phyloP scores from a whole-genome alignment of 192 early-diverging fungal genomes.

The Lunasporangiospora selenospora region DNA sequence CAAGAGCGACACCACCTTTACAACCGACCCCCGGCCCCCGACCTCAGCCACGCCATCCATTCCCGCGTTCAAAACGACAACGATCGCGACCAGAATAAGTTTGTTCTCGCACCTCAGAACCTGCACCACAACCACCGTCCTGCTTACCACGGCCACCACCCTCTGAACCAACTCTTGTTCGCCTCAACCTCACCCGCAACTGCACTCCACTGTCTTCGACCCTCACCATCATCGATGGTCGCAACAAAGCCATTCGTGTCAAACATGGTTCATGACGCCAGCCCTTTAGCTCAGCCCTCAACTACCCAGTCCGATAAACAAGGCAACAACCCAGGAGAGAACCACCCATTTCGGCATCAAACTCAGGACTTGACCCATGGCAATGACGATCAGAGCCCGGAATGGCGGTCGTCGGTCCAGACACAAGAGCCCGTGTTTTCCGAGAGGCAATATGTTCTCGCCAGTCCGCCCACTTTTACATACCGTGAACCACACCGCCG shows the following conservation, averaged over 20 bases:
- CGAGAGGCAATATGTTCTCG: not conserved
- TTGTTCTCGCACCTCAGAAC: too few species aligned
- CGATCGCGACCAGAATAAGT: too few species aligned
- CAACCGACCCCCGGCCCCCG: too few species aligned
- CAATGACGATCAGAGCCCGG: slow-evolving; percentile 1
- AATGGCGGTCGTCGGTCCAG: too few species aligned
- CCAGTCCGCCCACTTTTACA: slow-evolving; percentile 15
- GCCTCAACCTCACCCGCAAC: not conserved
- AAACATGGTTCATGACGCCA: too few species aligned
- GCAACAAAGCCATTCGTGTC: not conserved
- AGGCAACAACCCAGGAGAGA: not conserved
- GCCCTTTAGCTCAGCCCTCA: too few species aligned
- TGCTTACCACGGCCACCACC: slow-evolving; percentile 7
- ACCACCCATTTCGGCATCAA: not conserved
- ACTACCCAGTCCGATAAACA: too few species aligned
- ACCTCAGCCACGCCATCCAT: too few species aligned
- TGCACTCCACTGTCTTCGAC: not conserved
- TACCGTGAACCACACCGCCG: not conserved
- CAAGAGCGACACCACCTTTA: too few species aligned
- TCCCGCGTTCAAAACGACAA: too few species aligned
- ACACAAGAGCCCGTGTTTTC: too few species aligned
- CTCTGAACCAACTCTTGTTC: slow-evolving; percentile 11
- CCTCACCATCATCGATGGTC: not conserved
- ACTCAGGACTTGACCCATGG: not conserved
- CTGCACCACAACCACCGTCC: too few species aligned